phyloP scores from a whole-genome alignment of 2,329 filamentous ascomycete species.

The Trichoderma sp. region DNA sequence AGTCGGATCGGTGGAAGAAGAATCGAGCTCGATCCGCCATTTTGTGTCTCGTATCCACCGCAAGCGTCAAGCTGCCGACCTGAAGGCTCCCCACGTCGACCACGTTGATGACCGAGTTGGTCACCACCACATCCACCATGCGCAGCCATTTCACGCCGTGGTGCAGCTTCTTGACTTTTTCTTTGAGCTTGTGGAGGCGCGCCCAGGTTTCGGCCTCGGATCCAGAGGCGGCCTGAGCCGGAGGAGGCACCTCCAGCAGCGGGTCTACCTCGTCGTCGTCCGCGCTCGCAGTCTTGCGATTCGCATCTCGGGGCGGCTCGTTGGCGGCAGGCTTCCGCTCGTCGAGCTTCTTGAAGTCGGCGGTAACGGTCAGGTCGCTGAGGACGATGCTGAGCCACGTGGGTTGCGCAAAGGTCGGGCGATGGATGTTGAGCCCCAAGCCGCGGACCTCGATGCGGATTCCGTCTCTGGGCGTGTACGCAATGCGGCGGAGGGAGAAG shows the following conservation, averaged over 20 bases:
- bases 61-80: conserved; percentile 79
- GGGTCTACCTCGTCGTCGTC: conserved; percentile 22
- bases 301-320: conserved; percentile 38
- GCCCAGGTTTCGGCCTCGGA: conserved; percentile 76
- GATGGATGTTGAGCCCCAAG: conserved; percentile 83
- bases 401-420: conserved; percentile 93
- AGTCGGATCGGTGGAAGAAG: conserved; percentile 73
- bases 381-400: conserved; percentile 94
- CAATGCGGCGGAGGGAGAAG: conserved; percentile 85
- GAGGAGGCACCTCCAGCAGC: conserved; percentile 16
- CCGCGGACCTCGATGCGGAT: conserved; percentile 87
- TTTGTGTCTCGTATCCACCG: conserved; percentile 87
- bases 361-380: conserved; percentile 79
- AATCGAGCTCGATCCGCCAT: conserved; percentile 88
- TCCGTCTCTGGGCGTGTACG: conserved; percentile 87
- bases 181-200: conserved; percentile 75
- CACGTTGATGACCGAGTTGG: conserved; percentile 75
- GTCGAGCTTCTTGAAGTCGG: conserved; percentile 72
- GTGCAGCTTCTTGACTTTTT: conserved; percentile 83
- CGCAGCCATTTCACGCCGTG: conserved; percentile 84
- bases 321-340: conserved; percentile 46
- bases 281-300: conserved; percentile 33
- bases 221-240: conserved; percentile 32
- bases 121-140: conserved; percentile 84
- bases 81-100: conserved; percentile 82